A percentile compares a stretch with the other conserved stretches of the same genome.
These are phyloP conservation scores for Pichia deserticola DNA, from an alignment of 805 yeast species.

Conservation along the genomic window DNA sequence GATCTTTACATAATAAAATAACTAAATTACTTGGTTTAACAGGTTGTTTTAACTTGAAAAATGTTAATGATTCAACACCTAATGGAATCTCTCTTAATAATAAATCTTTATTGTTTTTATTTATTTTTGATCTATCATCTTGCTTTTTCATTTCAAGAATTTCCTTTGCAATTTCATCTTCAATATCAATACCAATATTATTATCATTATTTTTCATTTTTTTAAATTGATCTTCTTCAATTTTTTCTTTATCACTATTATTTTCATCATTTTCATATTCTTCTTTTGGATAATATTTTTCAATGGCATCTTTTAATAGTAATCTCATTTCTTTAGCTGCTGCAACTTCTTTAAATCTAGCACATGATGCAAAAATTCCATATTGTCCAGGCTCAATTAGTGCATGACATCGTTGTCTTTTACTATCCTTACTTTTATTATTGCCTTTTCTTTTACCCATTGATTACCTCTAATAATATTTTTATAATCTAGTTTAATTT, in stretches of 20 bases:
- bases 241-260: too few species aligned
- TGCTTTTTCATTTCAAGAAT: constrained; percentile 46
- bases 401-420: constrained; percentile 37
- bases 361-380: constrained; percentile 88
- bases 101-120: constrained; percentile 36
- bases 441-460: constrained; percentile 24
- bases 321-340: constrained; percentile 67
- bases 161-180: constrained; percentile 69
- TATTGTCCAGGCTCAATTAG: constrained; percentile 75
- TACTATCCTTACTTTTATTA: constrained; percentile 14
- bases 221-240: not conserved
- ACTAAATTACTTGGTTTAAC: constrained; percentile 73
- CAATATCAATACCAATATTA: constrained; percentile 67
- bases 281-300: constrained; percentile 35
- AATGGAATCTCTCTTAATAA: constrained; percentile 53
- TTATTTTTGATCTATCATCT: constrained; percentile 19
- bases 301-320: constrained; percentile 48
- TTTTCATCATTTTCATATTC: constrained; percentile 13
- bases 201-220: constrained; percentile 20
- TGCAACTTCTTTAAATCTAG: constrained; percentile 67
- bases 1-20: constrained; percentile 52
- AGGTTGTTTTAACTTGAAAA: constrained; percentile 74
- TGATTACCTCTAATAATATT: too few species aligned
- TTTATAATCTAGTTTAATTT: too few species aligned
- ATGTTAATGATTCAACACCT: constrained; percentile 77